Percentiles rank a stretch among this genome's conserved stretches.
phyloP scores from a whole-genome alignment of 805 yeast genomes.

The Brettanomyces bruxellensis region DNA sequence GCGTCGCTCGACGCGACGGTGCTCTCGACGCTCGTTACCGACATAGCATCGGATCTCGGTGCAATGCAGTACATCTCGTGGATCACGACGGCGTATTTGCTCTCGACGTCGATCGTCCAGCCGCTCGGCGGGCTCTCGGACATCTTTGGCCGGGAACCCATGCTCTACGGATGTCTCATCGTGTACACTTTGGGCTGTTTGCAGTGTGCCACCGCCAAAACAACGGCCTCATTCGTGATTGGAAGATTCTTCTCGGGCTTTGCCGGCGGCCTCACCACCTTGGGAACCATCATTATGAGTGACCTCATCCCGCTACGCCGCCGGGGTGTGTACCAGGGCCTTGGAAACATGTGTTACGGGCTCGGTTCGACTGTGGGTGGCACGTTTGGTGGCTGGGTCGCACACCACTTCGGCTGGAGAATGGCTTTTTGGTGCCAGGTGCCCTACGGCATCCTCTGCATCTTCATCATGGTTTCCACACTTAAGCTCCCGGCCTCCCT shows the following conservation, averaged over 20 bases:
- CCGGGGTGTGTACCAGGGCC: constrained; percentile 79
- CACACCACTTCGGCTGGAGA: constrained; percentile 58
- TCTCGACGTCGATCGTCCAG: constrained; percentile 65
- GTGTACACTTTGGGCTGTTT: constrained; percentile 51
- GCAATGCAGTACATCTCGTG: constrained; percentile 59
- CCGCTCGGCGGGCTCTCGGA: constrained; percentile 69
- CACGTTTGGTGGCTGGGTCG: constrained; percentile 47
- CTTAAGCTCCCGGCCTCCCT: constrained; percentile 36
- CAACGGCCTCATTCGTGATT: constrained; percentile 37
- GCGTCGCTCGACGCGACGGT: constrained; percentile 64
- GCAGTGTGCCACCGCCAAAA: constrained; percentile 43
- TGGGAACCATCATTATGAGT: constrained; percentile 68
- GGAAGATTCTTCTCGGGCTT: constrained; percentile 73
- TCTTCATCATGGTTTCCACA: constrained; percentile 30
- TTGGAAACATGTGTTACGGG: constrained; percentile 73
- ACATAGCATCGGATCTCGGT: constrained; percentile 61
- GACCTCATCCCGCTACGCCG: constrained; percentile 76
- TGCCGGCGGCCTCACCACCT: constrained; percentile 83
- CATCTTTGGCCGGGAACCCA: constrained; percentile 57
- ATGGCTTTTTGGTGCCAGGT: constrained; percentile 47
- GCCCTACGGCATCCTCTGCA: constrained; percentile 36
- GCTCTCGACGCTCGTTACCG: constrained; percentile 54
- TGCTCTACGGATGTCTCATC: constrained; percentile 40
- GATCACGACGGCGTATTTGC: constrained; percentile 64
- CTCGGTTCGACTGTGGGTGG: constrained; percentile 76